phyloP scores from a whole-genome alignment of 352 stramenopile genomes.

The Phytophthora gonapodyides region DNA sequence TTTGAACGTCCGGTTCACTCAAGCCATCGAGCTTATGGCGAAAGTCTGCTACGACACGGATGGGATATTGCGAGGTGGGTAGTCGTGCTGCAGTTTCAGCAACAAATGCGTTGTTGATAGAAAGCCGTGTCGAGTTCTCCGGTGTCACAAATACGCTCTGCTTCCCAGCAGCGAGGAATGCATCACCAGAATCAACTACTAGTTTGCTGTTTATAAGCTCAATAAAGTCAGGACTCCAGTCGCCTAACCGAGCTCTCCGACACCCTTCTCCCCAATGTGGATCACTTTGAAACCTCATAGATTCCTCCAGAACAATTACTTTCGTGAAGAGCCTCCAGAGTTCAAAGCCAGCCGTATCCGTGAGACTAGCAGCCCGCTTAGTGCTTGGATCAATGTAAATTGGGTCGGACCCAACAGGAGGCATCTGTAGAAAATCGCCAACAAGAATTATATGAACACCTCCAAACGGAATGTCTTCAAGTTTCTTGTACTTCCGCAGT shows the following conservation, averaged over 20 bases:
- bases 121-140: neutral
- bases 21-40: neutral
- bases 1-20: neutral
- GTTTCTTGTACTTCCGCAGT: neutral
- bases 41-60: neutral
- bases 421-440: conserved; percentile 2
- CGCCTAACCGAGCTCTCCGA: neutral
- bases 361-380: neutral
- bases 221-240: neutral
- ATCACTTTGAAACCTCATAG: neutral
- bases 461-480: neutral
- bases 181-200: neutral
- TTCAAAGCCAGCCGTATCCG: neutral
- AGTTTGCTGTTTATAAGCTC: neutral
- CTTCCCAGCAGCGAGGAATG: neutral
- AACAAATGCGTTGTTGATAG: neutral
- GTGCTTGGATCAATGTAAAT: conserved; percentile 1
- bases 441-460: neutral
- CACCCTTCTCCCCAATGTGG: neutral
- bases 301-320: neutral
- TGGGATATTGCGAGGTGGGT: neutral
- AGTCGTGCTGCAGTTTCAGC: neutral
- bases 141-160: neutral
- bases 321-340: neutral
- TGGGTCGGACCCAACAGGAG: neutral